These are phyloP conservation scores for Trametes meyenii DNA, from an alignment of 768 basidiomycete genomes.

Conservation along the genomic window DNA sequence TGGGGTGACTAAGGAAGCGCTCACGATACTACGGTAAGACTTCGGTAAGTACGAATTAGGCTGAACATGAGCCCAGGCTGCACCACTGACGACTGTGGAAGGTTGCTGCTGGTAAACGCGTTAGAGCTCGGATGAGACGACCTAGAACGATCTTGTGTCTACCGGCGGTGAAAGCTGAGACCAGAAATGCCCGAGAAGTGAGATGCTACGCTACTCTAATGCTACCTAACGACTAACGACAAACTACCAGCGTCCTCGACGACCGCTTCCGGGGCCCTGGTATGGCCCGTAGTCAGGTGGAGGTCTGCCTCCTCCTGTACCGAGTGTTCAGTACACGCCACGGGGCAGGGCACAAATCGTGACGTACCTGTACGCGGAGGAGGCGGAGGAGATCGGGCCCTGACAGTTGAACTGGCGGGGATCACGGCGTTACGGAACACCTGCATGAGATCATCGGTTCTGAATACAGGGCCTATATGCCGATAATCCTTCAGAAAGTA, in stretches of 20 bases:
- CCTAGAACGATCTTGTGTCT: no score
- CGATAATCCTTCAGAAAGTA: constrained; percentile 9
- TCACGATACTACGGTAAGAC: no score
- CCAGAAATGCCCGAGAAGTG: no score
- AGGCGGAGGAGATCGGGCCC: constrained; percentile 56
- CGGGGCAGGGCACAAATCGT: not conserved
- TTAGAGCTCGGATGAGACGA: no score
- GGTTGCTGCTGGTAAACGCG: no score
- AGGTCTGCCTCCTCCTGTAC: constrained; percentile 59
- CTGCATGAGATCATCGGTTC: constrained; percentile 88
- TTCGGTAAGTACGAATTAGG: no score
- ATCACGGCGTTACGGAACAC: constrained; percentile 81
- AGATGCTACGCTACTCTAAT: not conserved
- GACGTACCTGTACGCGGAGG: constrained; percentile 47
- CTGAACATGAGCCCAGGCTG: no score
- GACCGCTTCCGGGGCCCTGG: constrained; percentile 63
- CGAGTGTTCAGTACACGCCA: constrained; percentile 6
- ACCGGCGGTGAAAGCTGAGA: no score
- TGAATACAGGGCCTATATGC: constrained; percentile 78
- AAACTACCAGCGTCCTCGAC: constrained; percentile 45
- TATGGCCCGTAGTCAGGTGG: constrained; percentile 89
- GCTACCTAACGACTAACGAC: not conserved
- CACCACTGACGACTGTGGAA: no score
- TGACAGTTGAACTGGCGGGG: constrained; percentile 52
- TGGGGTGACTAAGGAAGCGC: no score